Percentiles rank a stretch among this genome's conserved stretches.
Conservation (phyloP, 2,329 filamentous ascomycete species). For the Thelonectria olida region DNA sequence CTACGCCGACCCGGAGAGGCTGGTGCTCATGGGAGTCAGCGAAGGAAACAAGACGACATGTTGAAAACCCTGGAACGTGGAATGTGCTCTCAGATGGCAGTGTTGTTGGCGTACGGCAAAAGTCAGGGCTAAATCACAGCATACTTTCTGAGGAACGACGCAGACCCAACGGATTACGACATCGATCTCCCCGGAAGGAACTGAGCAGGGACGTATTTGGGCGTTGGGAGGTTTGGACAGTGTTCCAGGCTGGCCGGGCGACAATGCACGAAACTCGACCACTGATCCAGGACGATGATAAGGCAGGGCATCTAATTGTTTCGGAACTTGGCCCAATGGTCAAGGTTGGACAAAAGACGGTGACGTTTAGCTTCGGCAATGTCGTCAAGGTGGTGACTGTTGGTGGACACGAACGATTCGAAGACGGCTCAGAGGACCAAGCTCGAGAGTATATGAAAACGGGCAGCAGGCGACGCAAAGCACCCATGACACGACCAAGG, state of each 20-base stretch:
- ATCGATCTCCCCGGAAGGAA: conserved; percentile 40
- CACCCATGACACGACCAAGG: conserved; percentile 34
- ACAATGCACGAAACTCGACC: conserved; percentile 57
- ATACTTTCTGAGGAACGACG: conserved; percentile 25
- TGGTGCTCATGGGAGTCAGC: conserved; percentile 63
- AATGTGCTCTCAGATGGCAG: conserved; percentile 67
- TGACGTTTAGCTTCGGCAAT: conserved; percentile 78
- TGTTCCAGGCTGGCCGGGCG: conserved; percentile 55
- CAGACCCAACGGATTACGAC: conserved; percentile 39
- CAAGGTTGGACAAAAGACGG: conserved; percentile 68
- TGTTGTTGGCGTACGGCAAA: conserved; percentile 69
- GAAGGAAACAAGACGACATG: conserved; percentile 59
- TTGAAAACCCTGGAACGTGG: conserved; percentile 74
- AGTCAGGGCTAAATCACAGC: conserved; percentile 35
- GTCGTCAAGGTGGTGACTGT: conserved; percentile 75
- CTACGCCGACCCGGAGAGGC: conserved; percentile 49
- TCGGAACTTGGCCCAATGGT: conserved; percentile 72
- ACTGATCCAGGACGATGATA: conserved; percentile 52
- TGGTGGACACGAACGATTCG: conserved; percentile 70
- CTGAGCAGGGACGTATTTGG: conserved; percentile 40
- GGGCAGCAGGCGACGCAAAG: conserved; percentile 51
- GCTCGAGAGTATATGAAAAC: conserved; percentile 46
- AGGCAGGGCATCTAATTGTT: conserved; percentile 68
- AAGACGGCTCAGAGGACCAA: conserved; percentile 48
- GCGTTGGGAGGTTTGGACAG: conserved; percentile 65